A percentile compares a stretch with the other conserved stretches of the same genome.
These are phyloP conservation scores for Rhynchosporium graminicola DNA, from an alignment of 2,329 filamentous ascomycete genomes.

Conservation along the genomic window DNA sequence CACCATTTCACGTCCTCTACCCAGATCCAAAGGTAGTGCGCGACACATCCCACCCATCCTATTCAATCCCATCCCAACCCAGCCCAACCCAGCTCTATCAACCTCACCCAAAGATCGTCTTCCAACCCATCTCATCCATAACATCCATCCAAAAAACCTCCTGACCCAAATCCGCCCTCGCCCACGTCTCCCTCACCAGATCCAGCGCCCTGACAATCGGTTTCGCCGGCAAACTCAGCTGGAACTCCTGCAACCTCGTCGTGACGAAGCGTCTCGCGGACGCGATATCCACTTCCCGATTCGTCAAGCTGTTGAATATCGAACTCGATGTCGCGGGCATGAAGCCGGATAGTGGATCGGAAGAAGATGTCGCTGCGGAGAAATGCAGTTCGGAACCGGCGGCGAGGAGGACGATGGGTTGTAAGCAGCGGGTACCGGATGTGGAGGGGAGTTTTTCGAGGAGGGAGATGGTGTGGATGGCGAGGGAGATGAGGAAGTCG, in stretches of 20 bases:
- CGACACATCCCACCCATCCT: too few species aligned
- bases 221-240: slow-evolving; percentile 35
- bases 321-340: slow-evolving; percentile 14
- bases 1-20: neutral
- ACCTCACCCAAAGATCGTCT: slow-evolving; percentile 34
- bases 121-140: slow-evolving; percentile 32
- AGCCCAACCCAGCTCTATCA: neutral
- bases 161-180: slow-evolving; percentile 30
- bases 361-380: slow-evolving; percentile 17
- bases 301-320: slow-evolving; percentile 32
- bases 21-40: too few species aligned
- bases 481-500: slow-evolving; percentile 36
- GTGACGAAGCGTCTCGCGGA: slow-evolving; percentile 33
- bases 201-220: slow-evolving; percentile 32
- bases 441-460: slow-evolving; percentile 33
- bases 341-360: slow-evolving; percentile 15
- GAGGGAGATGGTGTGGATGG: slow-evolving; percentile 34
- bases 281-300: slow-evolving; percentile 35
- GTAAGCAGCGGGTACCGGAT: slow-evolving; percentile 37
- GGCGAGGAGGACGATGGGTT: slow-evolving; percentile 36
- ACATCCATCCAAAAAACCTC: slow-evolving; percentile 37
- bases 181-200: slow-evolving; percentile 37
- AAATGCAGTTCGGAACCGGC: slow-evolving; percentile 35
- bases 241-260: slow-evolving; percentile 35
- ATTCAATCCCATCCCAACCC: too few species aligned